Conservation (phyloP, 2,329 filamentous ascomycete genomes). For the Myotisia sp. region DNA sequence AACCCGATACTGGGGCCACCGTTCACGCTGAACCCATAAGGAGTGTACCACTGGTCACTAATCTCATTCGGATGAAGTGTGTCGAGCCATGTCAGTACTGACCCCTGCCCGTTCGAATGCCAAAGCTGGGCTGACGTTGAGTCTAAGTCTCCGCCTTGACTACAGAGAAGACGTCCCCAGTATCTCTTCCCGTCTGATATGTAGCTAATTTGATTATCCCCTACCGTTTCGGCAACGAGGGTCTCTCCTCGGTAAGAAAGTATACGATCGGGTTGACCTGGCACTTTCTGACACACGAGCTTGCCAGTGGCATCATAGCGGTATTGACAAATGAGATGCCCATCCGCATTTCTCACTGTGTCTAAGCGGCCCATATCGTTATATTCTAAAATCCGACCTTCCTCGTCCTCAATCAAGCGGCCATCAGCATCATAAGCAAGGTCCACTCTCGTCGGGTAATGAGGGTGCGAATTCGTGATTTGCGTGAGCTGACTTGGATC, state of each 20-base stretch:
- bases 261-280: neutral
- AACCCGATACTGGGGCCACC: neutral
- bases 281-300: constrained; percentile 1
- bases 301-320: constrained; percentile 3
- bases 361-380: neutral
- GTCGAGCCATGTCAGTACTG: constrained; percentile 3
- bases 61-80: neutral
- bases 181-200: constrained; percentile 1
- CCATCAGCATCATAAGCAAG: constrained; percentile 5
- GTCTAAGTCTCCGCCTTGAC: neutral
- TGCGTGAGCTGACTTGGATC: neutral
- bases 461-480: constrained; percentile 3
- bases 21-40: constrained; percentile 4
- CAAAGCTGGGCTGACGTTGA: neutral
- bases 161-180: constrained; percentile 1
- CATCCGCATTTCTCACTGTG: neutral
- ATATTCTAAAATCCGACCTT: constrained; percentile 3
- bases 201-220: constrained; percentile 3
- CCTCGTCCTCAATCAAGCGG: constrained; percentile 3
- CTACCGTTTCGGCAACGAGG: constrained; percentile 1
- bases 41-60: constrained; percentile 1
- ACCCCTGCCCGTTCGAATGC: constrained; percentile 1
- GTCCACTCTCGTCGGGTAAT: neutral
- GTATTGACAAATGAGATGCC: neutral
- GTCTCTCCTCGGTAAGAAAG: neutral